Evolutionary conservation across 2,329 filamentous ascomycete species (phyloP).

Genomic region (Claviceps fusiformis): DNA sequence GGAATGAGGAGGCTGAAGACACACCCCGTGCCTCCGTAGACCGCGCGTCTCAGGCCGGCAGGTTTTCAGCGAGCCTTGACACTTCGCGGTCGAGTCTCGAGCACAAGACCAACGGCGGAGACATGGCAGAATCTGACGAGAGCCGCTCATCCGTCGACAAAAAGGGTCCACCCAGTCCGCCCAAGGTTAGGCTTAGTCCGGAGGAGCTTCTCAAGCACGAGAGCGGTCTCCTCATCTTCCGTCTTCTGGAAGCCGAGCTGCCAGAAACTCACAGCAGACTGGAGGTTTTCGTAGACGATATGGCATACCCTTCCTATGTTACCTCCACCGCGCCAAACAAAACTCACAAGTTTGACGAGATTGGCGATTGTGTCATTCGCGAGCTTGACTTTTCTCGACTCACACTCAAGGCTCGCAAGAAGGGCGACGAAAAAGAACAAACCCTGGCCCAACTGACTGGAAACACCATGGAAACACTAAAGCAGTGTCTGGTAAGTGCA

Average conservation of each 20-base stretch:
- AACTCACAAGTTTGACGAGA: constrained; percentile 70
- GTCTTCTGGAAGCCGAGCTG: constrained; percentile 79
- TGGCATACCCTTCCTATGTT: constrained; percentile 78
- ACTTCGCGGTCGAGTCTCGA: constrained; percentile 7
- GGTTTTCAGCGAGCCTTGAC: constrained; percentile 26
- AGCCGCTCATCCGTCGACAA: constrained; percentile 23
- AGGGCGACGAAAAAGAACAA: constrained; percentile 62
- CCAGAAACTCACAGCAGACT: constrained; percentile 62
- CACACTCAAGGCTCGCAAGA: constrained; percentile 74
- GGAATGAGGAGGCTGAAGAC: constrained; percentile 2
- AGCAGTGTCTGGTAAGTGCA: constrained; percentile 63
- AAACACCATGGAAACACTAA: constrained; percentile 74
- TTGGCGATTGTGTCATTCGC: constrained; percentile 88
- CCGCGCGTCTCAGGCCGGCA: constrained; percentile 25
- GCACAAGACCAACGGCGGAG: constrained; percentile 3
- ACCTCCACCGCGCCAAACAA: constrained; percentile 62
- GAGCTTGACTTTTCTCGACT: constrained; percentile 95
- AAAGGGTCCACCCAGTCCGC: constrained; percentile 52
- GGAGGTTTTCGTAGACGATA: constrained; percentile 88
- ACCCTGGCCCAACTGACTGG: constrained; percentile 73
- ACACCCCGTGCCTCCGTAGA: constrained; percentile 7
- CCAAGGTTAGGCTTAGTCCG: constrained; percentile 64
- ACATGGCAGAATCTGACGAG: constrained; percentile 17
- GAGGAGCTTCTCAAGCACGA: constrained; percentile 79
- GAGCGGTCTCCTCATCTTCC: constrained; percentile 87